phyloP scores from a whole-genome alignment of 108 stramenopile genomes.

The Nitzschia sp. region DNA sequence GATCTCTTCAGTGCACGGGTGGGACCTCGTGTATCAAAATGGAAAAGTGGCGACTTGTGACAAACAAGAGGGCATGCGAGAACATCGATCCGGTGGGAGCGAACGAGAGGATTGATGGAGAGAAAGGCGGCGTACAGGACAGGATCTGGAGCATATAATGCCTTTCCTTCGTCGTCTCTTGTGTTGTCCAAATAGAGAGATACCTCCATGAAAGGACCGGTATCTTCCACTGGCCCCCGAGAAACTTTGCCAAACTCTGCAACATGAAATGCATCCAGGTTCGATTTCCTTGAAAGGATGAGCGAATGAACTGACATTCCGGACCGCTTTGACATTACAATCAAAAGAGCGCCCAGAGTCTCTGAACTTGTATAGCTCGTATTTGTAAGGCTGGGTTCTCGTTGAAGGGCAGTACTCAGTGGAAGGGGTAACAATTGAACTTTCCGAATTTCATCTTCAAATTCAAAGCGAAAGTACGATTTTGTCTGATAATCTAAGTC shows the following conservation, averaged over 20 bases:
- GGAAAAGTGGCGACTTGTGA: background rate
- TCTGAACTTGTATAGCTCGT: background rate
- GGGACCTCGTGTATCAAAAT: background rate
- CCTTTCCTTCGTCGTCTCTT: background rate
- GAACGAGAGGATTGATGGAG: background rate
- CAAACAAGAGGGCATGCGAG: background rate
- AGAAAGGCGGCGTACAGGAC: background rate
- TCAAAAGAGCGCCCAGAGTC: background rate
- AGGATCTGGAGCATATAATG: background rate
- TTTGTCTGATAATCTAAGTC: background rate
- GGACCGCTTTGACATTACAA: background rate
- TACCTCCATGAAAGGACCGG: background rate
- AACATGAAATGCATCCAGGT: background rate
- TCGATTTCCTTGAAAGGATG: background rate
- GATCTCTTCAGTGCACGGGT: background rate
- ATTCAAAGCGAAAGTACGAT: conserved; percentile 5
- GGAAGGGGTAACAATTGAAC: background rate
- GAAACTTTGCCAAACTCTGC: background rate
- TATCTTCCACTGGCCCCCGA: background rate
- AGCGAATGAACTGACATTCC: background rate
- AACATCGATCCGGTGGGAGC: background rate
- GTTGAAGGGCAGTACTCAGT: background rate
- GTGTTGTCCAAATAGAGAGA: background rate
- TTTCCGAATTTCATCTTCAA: conserved; percentile 7
- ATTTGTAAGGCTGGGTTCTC: background rate